A percentile compares a stretch with the other conserved stretches of the same genome.
phyloP scores from a whole-genome alignment of 257 asterid species.

The Solanum pennellii region DNA sequence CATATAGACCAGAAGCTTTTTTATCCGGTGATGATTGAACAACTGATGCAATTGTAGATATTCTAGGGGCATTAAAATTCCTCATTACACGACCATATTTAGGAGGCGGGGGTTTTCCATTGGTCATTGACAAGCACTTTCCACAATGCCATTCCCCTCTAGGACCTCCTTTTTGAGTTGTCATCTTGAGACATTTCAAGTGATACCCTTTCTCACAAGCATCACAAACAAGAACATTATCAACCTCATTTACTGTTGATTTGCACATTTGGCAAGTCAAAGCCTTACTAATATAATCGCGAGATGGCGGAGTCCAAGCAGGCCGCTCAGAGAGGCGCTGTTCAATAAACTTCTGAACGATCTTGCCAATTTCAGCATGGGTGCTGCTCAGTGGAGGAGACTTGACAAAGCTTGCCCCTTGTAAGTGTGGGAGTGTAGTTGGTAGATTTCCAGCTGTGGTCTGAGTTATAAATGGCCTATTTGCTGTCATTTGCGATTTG shows the following conservation, averaged over 20 bases:
- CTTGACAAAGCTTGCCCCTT: constrained; percentile 31
- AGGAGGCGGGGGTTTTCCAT: constrained; percentile 95
- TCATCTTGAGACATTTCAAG: constrained; percentile 73
- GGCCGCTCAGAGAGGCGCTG: constrained; percentile 42
- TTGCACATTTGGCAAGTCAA: constrained; percentile 73
- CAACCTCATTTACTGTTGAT: constrained; percentile 46
- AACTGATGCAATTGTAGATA: constrained; percentile 28
- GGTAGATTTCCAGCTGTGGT: constrained; percentile 25
- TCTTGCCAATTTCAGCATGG: constrained; percentile 71
- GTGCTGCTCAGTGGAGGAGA: constrained; percentile 30
- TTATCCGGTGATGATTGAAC: constrained; percentile 34
- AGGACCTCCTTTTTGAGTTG: constrained; percentile 57
- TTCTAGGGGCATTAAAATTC: constrained; percentile 43
- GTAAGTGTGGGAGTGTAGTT: constrained; percentile 24
- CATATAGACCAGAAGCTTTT: constrained; percentile 32
- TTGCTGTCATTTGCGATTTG: constrained; percentile 28
- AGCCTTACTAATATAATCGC: constrained; percentile 79
- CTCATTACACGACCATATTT: constrained; percentile 98
- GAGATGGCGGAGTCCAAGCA: constrained; percentile 79
- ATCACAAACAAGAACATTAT: constrained; percentile 79
- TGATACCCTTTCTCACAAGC: constrained; percentile 95
- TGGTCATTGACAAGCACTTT: constrained; percentile 71
- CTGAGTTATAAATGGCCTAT: constrained; percentile 47
- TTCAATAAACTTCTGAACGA: constrained; percentile 66
- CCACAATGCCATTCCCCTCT: constrained; percentile 97